Base-by-base conservation (phyloP, 78 protist genomes). In the Trichosphaerium sp. region DNA sequence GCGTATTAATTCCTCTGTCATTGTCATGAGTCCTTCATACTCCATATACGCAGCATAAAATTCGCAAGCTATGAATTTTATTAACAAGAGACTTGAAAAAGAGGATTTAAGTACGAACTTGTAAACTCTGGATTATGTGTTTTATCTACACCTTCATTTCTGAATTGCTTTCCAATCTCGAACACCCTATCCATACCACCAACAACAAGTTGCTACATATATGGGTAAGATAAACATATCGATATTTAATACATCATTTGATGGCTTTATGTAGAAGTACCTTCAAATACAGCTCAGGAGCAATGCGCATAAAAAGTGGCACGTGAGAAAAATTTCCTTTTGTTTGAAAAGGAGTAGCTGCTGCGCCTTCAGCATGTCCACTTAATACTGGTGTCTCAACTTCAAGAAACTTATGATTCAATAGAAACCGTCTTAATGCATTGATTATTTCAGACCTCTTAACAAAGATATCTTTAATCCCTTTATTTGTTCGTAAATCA, bases 401-500 rank as follows among this genome's bases (percentile, higher is more conserved):
- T 39, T 70, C 75, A 5, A 70, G 3, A 26, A 70, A 70, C n/a
- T n/a, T n/a, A n/a, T n/a, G n/a, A n/a, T n/a, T n/a, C n/a, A n/a
- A n/a, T n/a, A n/a, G n/a, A n/a, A n/a, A n/a, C n/a, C n/a, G n/a
- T n/a, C n/a, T n/a, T n/a, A n/a, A n/a, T n/a, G n/a, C n/a, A n/a
- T n/a, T n/a, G n/a, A 93, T 78, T 72, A 92, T 87, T 37, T 48
- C 25, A 5, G 93, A 31, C 12, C 98, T 55, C 12, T 65, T 69
- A 28, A 69, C 29, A 51, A 95, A 87, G 49, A 69, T 73, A 14
- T 69, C 35, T 34, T 78, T 40, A 34, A n/a, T n/a, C n/a, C n/a
- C n/a, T n/a, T n/a, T n/a, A n/a, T n/a, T n/a, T n/a, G n/a, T n/a
- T n/a, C n/a, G n/a, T n/a, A n/a, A n/a, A n/a, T n/a, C n/a, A n/a